Base-by-base conservation (phyloP, 2,329 filamentous ascomycete species). In the Aspergillaceae sp. region DNA sequence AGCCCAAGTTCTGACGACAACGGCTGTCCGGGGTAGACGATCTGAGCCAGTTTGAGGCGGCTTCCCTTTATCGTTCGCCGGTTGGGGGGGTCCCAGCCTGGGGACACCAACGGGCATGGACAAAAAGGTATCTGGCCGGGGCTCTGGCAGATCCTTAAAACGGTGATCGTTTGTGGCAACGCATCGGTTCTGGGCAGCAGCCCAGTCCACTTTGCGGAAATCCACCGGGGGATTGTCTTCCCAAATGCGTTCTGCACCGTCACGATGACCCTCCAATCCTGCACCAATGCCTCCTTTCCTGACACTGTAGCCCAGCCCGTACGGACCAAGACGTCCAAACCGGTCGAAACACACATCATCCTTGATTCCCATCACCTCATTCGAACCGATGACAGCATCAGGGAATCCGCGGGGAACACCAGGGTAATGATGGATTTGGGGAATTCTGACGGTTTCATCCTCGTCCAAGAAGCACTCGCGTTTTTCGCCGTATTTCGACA, bases 301-400 rank as follows among this genome's bases (percentile, higher is more conserved):
- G 32, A 77, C 73, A 30, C 85, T 87, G 64, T 97, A 97, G 6
- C 91, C 91, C 50, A 88, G 80, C 0, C 91, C 91, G 56, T 98
- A 98, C 0, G 91, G 86, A 0, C 87, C 90, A 29, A 92, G 79
- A 52, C 89, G 79, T 3, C 91, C 91, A 62, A 87, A 94, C 2
- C 92, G 79, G 56, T 98, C 92, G 61, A 95, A 96, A 69, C 92
- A 98, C 41, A 96, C 79, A 58, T 94, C 84, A 54, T 94, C 80
- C 11, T 85, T 80, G 33, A 97, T 71, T 0, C 82, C 84, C 8
- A 97, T 68, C 36, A 91, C 66, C 7, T 89, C 81, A 58, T 95
- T 90, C 0, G 88, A 94, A n/a, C 92, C 92, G 59, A 91, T 78
- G 2, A 87, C 79, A 48, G 88, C 79, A 42, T 92, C 80, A 0